Base-by-base conservation (phyloP, 495 filamentous ascomycete genomes). In the Aspergillus saccharolyticus region DNA sequence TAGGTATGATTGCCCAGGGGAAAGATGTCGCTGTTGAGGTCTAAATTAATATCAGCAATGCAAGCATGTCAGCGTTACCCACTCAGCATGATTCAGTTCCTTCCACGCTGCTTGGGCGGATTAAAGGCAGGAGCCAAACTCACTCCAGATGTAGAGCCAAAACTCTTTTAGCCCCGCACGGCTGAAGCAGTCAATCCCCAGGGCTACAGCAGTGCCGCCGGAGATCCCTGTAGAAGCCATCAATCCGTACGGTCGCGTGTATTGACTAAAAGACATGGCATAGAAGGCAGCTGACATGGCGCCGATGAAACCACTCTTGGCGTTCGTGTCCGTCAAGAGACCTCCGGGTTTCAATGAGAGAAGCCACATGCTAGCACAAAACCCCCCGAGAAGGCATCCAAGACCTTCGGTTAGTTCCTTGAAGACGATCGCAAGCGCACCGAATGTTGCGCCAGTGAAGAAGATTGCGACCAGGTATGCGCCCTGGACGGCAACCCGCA, bases 151-250 rank as follows among this genome's bases (percentile, higher is more conserved):
- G 67, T 96, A 97, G 10, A 91, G 79, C 93, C 93, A 97, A 57
- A 97, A 97, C 66, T 97, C 93, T 66, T 94, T 96, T 62, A 96
- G 72, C 0, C 93, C 93, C 14, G 91, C 93, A 50, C 85, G 78
- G 63, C 86, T 92, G 64, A 91, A 95, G 68, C 92, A 96, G 68
- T 97, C 93, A 53, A 97, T 89, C 7, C 93, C 93, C 7, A 97
- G 69, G 7, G 94, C 78, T 0, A 87, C 73, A 4, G 82, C 84
- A 0, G 91, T 96, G 9, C 90, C 85, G 14, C 93, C 93, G 24
- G 87, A 77, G 65, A 96, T 94, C 1, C 91, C 84, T 10, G 88
- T 90, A 17, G 80, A 82, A 17, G 70, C 76, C 39, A 97, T 94
- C 53, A 95, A 68, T 12, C 82, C 88, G 64, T 92, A 94, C 0